Evolutionary conservation across 805 yeast species (phyloP).

Genomic region (Barnettozyma wickerhamii): DNA sequence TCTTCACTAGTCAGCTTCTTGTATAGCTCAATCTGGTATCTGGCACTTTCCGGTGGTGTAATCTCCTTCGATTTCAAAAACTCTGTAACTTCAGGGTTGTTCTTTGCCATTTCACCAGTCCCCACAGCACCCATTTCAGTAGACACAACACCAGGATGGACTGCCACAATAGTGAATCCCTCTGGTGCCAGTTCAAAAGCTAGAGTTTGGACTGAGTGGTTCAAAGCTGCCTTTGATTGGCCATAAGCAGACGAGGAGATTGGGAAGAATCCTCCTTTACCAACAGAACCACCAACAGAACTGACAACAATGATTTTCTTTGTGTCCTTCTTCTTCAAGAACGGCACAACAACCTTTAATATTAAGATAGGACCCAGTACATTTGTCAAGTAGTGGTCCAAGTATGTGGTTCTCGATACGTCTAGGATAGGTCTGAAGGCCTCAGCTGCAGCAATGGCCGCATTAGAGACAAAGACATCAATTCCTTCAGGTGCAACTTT

Average conservation of each 20-base stretch:
- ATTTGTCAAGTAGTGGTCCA: slow-evolving; percentile 6
- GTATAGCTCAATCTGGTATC: slow-evolving; percentile 18
- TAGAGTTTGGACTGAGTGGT: slow-evolving; percentile 27
- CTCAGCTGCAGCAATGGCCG: slow-evolving; percentile 7
- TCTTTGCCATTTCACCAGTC: slow-evolving; percentile 3
- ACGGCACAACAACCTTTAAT: slow-evolving; percentile 10
- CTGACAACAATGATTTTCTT: slow-evolving; percentile 23
- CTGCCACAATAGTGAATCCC: slow-evolving; percentile 28
- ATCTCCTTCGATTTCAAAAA: slow-evolving; percentile 3
- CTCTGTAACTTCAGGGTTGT: neutral
- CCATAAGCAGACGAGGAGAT: slow-evolving; percentile 22
- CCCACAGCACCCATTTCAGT: slow-evolving; percentile 29
- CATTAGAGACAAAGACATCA: slow-evolving; percentile 14
- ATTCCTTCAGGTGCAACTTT: slow-evolving; percentile 10
- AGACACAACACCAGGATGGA: slow-evolving; percentile 38
- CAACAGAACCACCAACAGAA: slow-evolving; percentile 21
- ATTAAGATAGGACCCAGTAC: slow-evolving; percentile 12
- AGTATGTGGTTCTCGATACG: slow-evolving; percentile 5
- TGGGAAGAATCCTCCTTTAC: slow-evolving; percentile 11
- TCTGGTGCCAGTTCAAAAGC: slow-evolving; percentile 24
- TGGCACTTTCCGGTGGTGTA: slow-evolving; percentile 27
- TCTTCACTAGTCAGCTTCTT: slow-evolving; percentile 22
- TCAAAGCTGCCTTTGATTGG: slow-evolving; percentile 32
- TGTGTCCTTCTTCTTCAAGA: slow-evolving; percentile 15
- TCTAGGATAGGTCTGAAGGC: neutral